phyloP scores from a whole-genome alignment of 495 filamentous ascomycete species.

The Neurospora hispaniola region DNA sequence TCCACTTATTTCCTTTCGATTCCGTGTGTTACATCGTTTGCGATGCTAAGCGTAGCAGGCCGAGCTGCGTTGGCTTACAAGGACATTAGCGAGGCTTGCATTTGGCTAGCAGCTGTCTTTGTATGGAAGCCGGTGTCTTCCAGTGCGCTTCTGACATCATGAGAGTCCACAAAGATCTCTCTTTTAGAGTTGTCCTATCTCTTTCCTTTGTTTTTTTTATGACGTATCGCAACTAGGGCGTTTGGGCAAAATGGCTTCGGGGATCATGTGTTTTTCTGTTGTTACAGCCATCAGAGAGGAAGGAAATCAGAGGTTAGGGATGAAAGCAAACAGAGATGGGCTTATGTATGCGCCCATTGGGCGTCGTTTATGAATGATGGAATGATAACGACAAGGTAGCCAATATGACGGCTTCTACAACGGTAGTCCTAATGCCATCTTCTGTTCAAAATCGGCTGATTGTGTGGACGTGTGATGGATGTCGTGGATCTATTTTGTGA shows the following conservation, averaged over 20 bases:
- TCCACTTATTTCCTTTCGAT: not conserved
- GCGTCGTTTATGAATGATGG: not conserved
- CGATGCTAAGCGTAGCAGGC: not conserved
- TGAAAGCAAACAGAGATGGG: not conserved
- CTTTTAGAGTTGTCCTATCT: not conserved
- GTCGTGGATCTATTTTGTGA: not conserved
- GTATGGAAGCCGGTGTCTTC: not conserved
- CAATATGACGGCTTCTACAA: not conserved
- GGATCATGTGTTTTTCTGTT: not conserved
- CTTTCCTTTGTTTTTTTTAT: not conserved
- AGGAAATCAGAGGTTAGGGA: not conserved
- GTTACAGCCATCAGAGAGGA: not conserved
- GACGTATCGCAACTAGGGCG: not conserved
- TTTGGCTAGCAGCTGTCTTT: not conserved
- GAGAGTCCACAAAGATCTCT: not conserved
- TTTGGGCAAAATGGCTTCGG: not conserved
- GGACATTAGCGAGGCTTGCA: not conserved
- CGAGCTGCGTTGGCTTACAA: not conserved
- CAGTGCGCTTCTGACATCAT: not conserved
- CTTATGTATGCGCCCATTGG: not conserved
- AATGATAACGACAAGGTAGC: not conserved
- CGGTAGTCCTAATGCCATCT: not conserved
- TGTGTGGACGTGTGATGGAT: not conserved
- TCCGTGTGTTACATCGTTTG: not conserved
- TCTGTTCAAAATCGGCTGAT: not conserved